Conservation (phyloP, 352 stramenopile genomes). For the Globisporangium splendens region DNA sequence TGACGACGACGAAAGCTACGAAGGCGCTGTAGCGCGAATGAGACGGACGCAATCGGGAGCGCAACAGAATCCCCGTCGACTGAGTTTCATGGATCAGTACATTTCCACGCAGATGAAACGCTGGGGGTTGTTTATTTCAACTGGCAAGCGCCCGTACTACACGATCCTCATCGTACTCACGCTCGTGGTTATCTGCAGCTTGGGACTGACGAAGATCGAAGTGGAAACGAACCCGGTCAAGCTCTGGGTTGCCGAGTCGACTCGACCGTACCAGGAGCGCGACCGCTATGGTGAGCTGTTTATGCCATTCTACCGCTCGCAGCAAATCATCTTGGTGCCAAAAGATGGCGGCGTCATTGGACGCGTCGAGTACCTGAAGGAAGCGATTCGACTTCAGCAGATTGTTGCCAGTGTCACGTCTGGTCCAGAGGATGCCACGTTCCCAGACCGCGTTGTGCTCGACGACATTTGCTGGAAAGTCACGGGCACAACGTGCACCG, state of each 20-base stretch:
- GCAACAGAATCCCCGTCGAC: conserved; percentile 8
- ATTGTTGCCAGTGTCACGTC: conserved; percentile 19
- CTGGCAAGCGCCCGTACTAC: conserved; percentile 18
- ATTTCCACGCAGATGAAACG: conserved; percentile 25
- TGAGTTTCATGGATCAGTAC: conserved; percentile 30
- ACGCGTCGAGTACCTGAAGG: conserved; percentile 35
- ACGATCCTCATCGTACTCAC: conserved; percentile 22
- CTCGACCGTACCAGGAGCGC: conserved; percentile 37
- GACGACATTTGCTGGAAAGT: conserved; percentile 52
- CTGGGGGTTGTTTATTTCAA: conserved; percentile 37
- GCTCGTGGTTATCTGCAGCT: conserved; percentile 14
- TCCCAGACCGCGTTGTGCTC: conserved; percentile 24
- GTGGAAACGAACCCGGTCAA: conserved; percentile 52
- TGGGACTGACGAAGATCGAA: conserved; percentile 30
- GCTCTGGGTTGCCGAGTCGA: conserved; percentile 47
- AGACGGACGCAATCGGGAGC: neutral
- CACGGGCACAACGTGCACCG: conserved; percentile 43
- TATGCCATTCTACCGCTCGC: conserved; percentile 46
- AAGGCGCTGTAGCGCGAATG: neutral
- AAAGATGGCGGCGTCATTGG: conserved; percentile 44
- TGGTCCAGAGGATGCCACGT: conserved; percentile 7
- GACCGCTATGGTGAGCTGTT: conserved; percentile 48
- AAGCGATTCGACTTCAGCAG: conserved; percentile 46
- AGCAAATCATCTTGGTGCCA: conserved; percentile 49
- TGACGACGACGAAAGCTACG: conserved; percentile 9